Evolutionary conservation across 371 early-diverging fungal species (phyloP).

Genomic region (Apophysomyces trapeziformis): DNA sequence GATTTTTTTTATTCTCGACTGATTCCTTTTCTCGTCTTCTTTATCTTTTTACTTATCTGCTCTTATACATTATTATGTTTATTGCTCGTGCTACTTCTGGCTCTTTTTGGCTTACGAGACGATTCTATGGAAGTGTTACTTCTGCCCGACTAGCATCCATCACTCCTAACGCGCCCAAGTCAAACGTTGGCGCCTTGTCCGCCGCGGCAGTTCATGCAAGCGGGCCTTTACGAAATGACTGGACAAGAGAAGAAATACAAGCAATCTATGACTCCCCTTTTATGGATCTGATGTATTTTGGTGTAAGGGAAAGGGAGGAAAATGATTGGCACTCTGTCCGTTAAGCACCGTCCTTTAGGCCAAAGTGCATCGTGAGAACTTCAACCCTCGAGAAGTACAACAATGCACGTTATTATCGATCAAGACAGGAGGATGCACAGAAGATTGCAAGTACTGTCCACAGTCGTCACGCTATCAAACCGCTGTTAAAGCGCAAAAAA

Average conservation of each 20-base stretch:
- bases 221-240: conserved; percentile 70
- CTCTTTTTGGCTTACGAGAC: conserved; percentile 30
- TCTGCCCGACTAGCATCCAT: conserved; percentile 60
- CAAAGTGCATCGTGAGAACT: conserved; percentile 71
- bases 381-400: conserved; percentile 75
- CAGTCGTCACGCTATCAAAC: conserved; percentile 80
- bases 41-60: conserved; percentile 22
- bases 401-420: conserved; percentile 80
- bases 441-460: conserved; percentile 84
- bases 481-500: conserved; percentile 68
- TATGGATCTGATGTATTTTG: conserved; percentile 79
- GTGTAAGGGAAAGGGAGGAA: conserved; percentile 52
- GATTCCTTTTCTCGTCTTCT: conserved; percentile 23
- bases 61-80: conserved; percentile 35
- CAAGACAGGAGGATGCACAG: conserved; percentile 87
- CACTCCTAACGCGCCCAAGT: conserved; percentile 24
- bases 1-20: conserved; percentile 18
- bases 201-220: conserved; percentile 64
- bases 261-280: conserved; percentile 80
- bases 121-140: conserved; percentile 50
- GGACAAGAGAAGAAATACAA: conserved; percentile 79
- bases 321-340: neutral
- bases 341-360: conserved; percentile 47
- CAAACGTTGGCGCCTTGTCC: conserved; percentile 37
- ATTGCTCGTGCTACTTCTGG: conserved; percentile 45